A percentile compares a stretch with the other conserved stretches of the same genome.
Evolutionary conservation across 345 rosid species (phyloP).

Genomic region (Excoecaria cochinchinensis): DNA sequence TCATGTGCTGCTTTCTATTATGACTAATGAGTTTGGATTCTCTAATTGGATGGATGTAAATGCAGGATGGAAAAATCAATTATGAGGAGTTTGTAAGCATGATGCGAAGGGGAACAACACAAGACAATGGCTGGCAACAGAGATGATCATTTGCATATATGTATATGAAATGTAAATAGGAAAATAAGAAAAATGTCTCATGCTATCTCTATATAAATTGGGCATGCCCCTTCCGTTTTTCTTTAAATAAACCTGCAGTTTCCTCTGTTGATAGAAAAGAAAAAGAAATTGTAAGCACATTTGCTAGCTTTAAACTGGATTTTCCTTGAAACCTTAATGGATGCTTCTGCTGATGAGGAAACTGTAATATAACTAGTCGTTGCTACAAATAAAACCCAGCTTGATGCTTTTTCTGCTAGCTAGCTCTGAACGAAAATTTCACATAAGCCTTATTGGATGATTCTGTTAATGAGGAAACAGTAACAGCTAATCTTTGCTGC

Average conservation of each 20-base stretch:
- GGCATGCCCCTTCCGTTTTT: too few species aligned
- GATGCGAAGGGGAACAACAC: conserved; percentile 38
- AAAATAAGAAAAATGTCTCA: background rate
- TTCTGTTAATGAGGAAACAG: background rate
- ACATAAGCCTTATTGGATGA: background rate
- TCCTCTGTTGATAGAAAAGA: background rate
- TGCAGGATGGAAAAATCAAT: conserved; percentile 44
- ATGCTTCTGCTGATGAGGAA: too few species aligned
- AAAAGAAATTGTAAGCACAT: background rate
- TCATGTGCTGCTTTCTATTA: background rate
- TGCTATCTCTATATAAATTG: too few species aligned
- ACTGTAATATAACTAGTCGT: too few species aligned
- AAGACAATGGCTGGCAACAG: background rate
- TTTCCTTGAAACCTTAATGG: too few species aligned
- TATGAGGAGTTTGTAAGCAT: conserved; percentile 41
- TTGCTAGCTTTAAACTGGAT: background rate
- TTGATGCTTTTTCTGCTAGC: background rate
- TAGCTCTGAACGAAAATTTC: background rate
- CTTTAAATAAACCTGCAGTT: background rate
- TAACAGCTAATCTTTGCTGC: background rate
- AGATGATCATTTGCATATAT: background rate
- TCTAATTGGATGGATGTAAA: background rate
- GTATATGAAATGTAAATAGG: background rate
- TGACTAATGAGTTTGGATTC: background rate
- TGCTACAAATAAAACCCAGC: too few species aligned